These are phyloP conservation scores for Suillus luteus DNA, from an alignment of 768 basidiomycete genomes.

Conservation along the genomic window DNA sequence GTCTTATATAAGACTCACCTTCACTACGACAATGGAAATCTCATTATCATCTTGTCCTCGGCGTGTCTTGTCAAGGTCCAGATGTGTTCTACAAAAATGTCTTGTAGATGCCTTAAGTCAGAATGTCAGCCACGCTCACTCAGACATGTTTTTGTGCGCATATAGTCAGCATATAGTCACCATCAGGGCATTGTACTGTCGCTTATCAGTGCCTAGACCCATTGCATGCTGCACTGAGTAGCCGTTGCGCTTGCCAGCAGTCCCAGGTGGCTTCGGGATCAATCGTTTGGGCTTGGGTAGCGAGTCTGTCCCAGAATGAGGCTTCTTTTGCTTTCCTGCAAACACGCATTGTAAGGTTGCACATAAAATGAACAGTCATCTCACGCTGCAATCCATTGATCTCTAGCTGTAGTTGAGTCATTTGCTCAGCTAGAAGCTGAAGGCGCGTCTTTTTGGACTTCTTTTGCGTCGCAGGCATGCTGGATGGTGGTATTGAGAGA, in stretches of 20 bases:
- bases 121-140: no score
- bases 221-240: not conserved
- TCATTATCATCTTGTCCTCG: no score
- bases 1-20: no score
- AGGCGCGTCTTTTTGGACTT: not conserved
- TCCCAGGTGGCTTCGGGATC: not conserved
- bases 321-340: not conserved
- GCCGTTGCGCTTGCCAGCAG: not conserved
- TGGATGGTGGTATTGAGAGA: no score
- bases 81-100: no score
- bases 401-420: not conserved
- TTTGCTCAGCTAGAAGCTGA: not conserved
- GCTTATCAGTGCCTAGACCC: not conserved
- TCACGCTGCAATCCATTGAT: not conserved
- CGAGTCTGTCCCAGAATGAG: not conserved
- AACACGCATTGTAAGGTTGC: not conserved
- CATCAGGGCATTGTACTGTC: not conserved
- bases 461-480: not conserved
- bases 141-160: not conserved
- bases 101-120: no score
- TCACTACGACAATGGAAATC: no score
- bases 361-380: not conserved
- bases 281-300: not conserved
- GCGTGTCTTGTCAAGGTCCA: no score
- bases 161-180: not conserved